phyloP scores from a whole-genome alignment of 2,329 filamentous ascomycete genomes.

The Calonectria naviculata region DNA sequence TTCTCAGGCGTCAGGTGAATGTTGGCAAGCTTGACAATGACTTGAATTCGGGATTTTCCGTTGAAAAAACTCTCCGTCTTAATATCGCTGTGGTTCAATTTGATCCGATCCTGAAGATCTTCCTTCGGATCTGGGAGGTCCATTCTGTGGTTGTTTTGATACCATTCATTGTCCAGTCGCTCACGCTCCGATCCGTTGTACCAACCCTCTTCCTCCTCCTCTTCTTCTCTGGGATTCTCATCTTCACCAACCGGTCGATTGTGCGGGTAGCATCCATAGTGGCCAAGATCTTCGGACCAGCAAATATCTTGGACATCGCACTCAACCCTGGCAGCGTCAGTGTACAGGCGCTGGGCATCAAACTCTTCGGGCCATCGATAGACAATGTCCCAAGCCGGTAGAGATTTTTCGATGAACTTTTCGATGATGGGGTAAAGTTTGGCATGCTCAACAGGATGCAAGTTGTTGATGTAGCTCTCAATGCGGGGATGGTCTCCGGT shows the following conservation, averaged over 20 bases:
- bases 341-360: conserved; percentile 37
- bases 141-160: conserved; percentile 36
- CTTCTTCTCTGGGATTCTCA: conserved; percentile 30
- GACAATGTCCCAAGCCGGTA: conserved; percentile 59
- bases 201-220: conserved; percentile 16
- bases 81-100: conserved; percentile 34
- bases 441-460: conserved; percentile 55
- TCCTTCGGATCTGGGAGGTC: conserved; percentile 27
- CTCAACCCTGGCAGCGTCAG: conserved; percentile 4
- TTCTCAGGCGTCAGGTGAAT: conserved; percentile 70
- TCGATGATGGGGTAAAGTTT: conserved; percentile 55
- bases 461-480: conserved; percentile 64
- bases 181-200: conserved; percentile 35
- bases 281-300: not conserved
- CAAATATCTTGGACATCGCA: conserved; percentile 38
- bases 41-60: conserved; percentile 57
- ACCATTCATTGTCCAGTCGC: conserved; percentile 43
- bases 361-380: conserved; percentile 46
- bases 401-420: conserved; percentile 50
- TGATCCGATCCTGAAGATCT: not conserved
- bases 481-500: conserved; percentile 51
- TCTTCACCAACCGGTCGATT: conserved; percentile 39
- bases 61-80: conserved; percentile 44
- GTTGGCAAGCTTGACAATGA: conserved; percentile 72
- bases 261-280: conserved; percentile 24